Conservation (phyloP, 2,329 filamentous ascomycete genomes). For the Didymella lethalis region DNA sequence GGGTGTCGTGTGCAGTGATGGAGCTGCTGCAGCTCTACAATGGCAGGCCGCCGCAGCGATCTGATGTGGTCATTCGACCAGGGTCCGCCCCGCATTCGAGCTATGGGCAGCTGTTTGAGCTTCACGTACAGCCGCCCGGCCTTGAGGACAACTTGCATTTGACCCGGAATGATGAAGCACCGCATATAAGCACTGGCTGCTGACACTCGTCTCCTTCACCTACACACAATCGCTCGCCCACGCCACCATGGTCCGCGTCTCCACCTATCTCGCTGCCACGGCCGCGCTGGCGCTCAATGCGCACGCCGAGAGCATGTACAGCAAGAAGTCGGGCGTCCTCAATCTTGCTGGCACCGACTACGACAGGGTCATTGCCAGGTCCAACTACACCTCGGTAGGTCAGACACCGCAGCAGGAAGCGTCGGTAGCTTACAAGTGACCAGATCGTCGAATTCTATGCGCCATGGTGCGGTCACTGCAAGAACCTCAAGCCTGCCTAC, state of each 20-base stretch:
- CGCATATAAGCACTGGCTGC: conserved; percentile 26
- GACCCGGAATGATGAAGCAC: conserved; percentile 27
- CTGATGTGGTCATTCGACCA: conserved; percentile 19
- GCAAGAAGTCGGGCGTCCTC: conserved; percentile 85
- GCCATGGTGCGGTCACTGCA: conserved; percentile 96
- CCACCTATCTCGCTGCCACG: conserved; percentile 59
- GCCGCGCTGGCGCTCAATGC: conserved; percentile 72
- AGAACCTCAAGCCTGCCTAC: conserved; percentile 93
- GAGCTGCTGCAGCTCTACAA: neutral
- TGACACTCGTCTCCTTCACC: conserved; percentile 14
- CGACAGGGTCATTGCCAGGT: conserved; percentile 81
- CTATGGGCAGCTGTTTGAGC: conserved; percentile 26
- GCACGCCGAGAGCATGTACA: conserved; percentile 77
- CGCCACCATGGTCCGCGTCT: conserved; percentile 47
- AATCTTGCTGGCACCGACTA: conserved; percentile 83
- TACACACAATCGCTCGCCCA: conserved; percentile 4
- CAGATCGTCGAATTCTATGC: conserved; percentile 77
- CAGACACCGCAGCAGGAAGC: conserved; percentile 6
- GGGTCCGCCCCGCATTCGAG: conserved; percentile 30
- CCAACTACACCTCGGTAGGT: conserved; percentile 88
- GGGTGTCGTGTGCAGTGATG: conserved; percentile 1
- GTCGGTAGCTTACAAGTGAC: neutral
- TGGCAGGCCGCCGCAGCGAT: neutral
- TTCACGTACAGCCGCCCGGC: conserved; percentile 23
- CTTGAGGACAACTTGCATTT: conserved; percentile 36